Conservation (phyloP, 192 early-diverging fungal species). For the Entomortierella beljakovae region DNA sequence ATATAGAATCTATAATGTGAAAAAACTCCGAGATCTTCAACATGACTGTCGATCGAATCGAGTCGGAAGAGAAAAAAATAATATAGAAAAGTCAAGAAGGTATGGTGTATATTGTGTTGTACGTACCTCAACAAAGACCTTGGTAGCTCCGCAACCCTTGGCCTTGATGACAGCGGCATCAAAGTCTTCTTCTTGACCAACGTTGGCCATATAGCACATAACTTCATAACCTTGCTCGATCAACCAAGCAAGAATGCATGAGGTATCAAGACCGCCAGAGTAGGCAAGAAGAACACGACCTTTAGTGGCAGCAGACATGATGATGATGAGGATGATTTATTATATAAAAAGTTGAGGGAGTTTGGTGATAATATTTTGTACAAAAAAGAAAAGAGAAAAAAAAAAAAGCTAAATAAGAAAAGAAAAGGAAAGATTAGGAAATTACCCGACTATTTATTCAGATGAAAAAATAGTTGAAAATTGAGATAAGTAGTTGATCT, state of each 20-base stretch:
- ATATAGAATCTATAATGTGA: too few species aligned
- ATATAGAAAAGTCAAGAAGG: too few species aligned
- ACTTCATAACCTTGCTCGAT: constrained; percentile 99
- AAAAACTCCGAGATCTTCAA: too few species aligned
- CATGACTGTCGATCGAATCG: too few species aligned
- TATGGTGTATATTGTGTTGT: too few species aligned
- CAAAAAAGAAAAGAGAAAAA: too few species aligned
- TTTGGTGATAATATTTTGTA: not conserved
- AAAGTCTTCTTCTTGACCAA: constrained; percentile 99
- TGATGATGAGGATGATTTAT: constrained; percentile 8
- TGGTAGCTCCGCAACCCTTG: constrained; percentile 90
- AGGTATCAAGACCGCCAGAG: constrained; percentile 98
- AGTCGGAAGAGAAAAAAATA: not conserved
- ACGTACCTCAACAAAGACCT: constrained; percentile 95
- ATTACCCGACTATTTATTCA: too few species aligned
- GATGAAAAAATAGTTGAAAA: too few species aligned
- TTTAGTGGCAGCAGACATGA: constrained; percentile 66
- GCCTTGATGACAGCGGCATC: constrained; percentile 94
- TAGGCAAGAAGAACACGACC: constrained; percentile 94
- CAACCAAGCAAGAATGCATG: constrained; percentile 98
- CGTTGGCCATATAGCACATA: constrained; percentile 96
- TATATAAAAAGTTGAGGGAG: not conserved
- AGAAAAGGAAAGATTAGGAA: too few species aligned
- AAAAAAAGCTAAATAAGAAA: too few species aligned
- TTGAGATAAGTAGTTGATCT: too few species aligned